Base-by-base conservation (phyloP, 2,329 filamentous ascomycete species). In the Cyanodermella asteris region DNA sequence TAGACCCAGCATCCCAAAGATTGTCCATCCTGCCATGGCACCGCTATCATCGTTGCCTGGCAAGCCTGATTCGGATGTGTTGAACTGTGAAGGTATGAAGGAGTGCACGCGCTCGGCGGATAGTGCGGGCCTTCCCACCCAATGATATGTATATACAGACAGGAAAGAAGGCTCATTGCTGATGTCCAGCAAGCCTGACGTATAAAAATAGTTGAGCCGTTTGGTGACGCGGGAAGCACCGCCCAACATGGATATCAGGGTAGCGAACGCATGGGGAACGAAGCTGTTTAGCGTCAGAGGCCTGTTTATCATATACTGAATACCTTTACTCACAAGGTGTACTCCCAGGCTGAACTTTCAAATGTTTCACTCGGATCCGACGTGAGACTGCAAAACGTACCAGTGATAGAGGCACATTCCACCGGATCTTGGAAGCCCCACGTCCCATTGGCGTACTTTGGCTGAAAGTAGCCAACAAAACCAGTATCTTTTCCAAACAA, bases 41-140 rank as follows among this genome's bases (percentile, higher is more conserved):
- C 72, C 72, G 23, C 57, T 61, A 40, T 77, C 72, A 30, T 76
- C 71, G 38, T 76, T 77, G 0, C 72, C 72, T 0, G 72, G 69
- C 5, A 77, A 59, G 0, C 71, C 72, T 2, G 46, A 48, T 0
- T 62, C 46, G 0, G 59, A 61, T 1, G 62, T 56, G 35, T 61
- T 58, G 49, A 76, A 77, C 36, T 56, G 63, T 0, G 51, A 51
- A 0, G 71, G 70, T 21, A 76, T 72, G 37, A 75, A 75, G 35
- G 52, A 61, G 36, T 74, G 70, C 0, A 59, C 56, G 23, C 64
- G 61, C 18, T 47, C 34, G 2, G 56, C 44, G 0, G 51, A 57
- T 6, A 55, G 42, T 0, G 44, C 70, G 0, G 71, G 72, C 0
- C 69, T 60, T 1, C 67, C 70, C 0, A 61, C 64, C 34, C 74